Evolutionary conservation across 73 alveolate genomes (phyloP), one percentile per base, ranked within the genome.

Genomic region (Loxodes magnus): DNA sequence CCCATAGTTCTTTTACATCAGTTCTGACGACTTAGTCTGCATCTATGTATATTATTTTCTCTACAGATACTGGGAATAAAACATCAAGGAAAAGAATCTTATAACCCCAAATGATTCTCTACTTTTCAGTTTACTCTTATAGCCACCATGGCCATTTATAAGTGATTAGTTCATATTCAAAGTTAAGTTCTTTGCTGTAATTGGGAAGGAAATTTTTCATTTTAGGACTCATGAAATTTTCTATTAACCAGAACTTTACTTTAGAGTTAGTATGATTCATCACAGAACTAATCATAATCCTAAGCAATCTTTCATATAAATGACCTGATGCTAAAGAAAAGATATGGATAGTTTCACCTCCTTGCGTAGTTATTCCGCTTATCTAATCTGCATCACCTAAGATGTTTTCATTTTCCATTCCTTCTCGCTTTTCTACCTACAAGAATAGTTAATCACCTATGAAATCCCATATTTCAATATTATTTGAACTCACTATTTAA

Each of bases 61-160:
- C 43, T 28, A 74, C 58, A 28, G 49, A 55, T 28, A 56, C 43
- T 7, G 82, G 82, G 60, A 74, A 74, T 10, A 64, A 35, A 42
- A 38, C 87, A 23, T 74, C 87, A 22, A 74, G 35, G 73, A 74
- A 74, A 26, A 74, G 63, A 37, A 74, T 74, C 51, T 74, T 74
- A 65, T 74, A 74, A 14, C 75, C 87, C 87, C 87, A 74, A 15
- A 74, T 74, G 15, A 55, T 44, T 38, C 87, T 56, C 61, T 56
- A 73, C 46, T 74, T 74, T 27, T 56, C 76, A n/a, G 30, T 22
- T 31, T 58, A 60, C 10, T 15, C 23, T 26, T 48, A 51, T 29
- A 67, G 56, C 82, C 88, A 74, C 0, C 76, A 51, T 3, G 82
- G 88, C 82, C 88, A 67, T 43, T 74, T 67, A 64, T 67, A 74